Evolutionary conservation across 2,329 filamentous ascomycete species (phyloP), one percentile per base, ranked within the genome.

Genomic region (Pseudogymnoascus sp.): DNA sequence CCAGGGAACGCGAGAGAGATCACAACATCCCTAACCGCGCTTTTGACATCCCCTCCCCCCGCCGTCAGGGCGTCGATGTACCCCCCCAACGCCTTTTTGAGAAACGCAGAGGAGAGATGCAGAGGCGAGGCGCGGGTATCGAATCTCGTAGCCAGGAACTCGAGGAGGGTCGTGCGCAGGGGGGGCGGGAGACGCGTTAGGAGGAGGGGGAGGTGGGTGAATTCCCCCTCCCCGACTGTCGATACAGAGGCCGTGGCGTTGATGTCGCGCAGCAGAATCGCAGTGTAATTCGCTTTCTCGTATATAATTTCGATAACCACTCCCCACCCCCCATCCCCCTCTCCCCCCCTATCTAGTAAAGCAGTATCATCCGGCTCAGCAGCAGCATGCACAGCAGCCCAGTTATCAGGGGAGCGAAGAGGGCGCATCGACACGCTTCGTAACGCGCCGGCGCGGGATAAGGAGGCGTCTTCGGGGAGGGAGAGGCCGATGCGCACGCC

Each of bases 101-200:
- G 69, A 63, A 77, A 77, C 4, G 65, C 61, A 5, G 76, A 74
- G 6, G 73, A 68, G 11, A 79, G 72, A 17, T 69, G 71, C 60
- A 80, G 40, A 7, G 71, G 68, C 1, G 76, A 75, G 15, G 77
- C 68, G 64, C 76, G 73, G 3, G 75, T 72, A 68, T 81, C 78
- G 66, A 80, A 81, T 28, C 73, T 74, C 1, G 73, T 76, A 8
- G 73, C 64, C 21, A 81, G 69, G 68, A 78, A 80, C 36, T 76
- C 72, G 10, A 77, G 67, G 61, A 80, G 77, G 9, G 75, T 72
- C 9, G 78, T 74, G 21, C 78, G 74, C 4, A 80, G 65, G 0
- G 76, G 69, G 1, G 70, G 73, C 0, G 79, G 78, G 78, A 81
- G 80, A 64, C 77, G 78, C 9, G 76, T 71, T 33, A 80, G 69